These are phyloP conservation scores for Acorus gramineus DNA, from an alignment of 106 monocot genomes.

Conservation along the genomic window DNA sequence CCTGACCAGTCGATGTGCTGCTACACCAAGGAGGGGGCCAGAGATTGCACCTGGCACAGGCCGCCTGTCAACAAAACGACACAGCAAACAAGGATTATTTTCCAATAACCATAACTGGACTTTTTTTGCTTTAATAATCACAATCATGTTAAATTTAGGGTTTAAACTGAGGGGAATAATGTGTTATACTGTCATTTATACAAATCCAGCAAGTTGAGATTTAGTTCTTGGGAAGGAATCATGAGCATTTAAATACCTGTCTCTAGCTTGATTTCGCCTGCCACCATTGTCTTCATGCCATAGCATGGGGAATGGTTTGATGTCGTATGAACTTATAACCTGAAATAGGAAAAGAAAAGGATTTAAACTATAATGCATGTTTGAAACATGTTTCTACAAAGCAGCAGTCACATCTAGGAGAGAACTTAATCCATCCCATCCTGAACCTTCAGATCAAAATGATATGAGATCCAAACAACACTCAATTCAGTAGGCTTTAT, in stretches of 20 bases:
- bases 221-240: too few relatives aligned
- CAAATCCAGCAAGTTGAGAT: too few relatives aligned
- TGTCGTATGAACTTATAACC: conserved; percentile 60
- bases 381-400: not conserved
- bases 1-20: conserved; percentile 77
- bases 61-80: conserved; percentile 35
- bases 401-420: not conserved
- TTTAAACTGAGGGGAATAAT: too few relatives aligned
- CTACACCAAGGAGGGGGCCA: conserved; percentile 60
- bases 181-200: too few relatives aligned
- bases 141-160: too few relatives aligned
- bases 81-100: not conserved
- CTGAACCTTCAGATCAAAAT: too few relatives aligned
- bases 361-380: too few relatives aligned
- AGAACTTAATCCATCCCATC: not conserved
- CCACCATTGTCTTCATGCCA: conserved; percentile 81
- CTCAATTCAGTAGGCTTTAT: too few relatives aligned
- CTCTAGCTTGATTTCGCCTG: conserved; percentile 46
- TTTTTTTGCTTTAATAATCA: too few relatives aligned
- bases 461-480: too few relatives aligned
- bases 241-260: conserved; percentile 37
- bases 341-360: conserved; percentile 12
- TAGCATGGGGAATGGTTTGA: conserved; percentile 78
- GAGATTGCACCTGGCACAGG: conserved; percentile 73
- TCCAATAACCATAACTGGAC: not conserved